Evolutionary conservation across 345 rosid genomes (phyloP).

Genomic region (Brassica carinata): DNA sequence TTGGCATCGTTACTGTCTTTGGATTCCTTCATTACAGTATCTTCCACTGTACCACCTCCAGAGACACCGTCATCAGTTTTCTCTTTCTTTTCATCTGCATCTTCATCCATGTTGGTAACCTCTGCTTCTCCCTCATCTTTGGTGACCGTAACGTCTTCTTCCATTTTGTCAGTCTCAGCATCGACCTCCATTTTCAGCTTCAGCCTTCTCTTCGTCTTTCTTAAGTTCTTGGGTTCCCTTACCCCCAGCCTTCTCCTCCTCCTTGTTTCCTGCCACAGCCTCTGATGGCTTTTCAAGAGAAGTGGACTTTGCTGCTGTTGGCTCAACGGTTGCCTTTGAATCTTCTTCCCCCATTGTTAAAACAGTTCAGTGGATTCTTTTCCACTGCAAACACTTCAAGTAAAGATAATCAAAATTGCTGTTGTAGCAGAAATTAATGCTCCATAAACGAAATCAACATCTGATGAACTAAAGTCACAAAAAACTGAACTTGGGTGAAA

Average conservation of each 20-base stretch:
- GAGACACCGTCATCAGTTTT: constrained; percentile 37
- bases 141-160: constrained; percentile 10
- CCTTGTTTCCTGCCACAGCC: constrained; percentile 34
- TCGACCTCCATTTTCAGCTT: constrained; percentile 32
- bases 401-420: not conserved
- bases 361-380: constrained; percentile 16
- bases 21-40: constrained; percentile 15
- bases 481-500: not conserved
- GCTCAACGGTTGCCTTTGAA: constrained; percentile 50
- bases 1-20: constrained; percentile 27
- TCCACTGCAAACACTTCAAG: constrained; percentile 4
- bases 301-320: constrained; percentile 48
- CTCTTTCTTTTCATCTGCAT: constrained; percentile 27
- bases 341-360: constrained; percentile 66
- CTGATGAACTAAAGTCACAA: not conserved
- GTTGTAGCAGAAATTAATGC: not conserved
- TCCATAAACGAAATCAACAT: not conserved
- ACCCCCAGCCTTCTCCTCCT: constrained; percentile 22
- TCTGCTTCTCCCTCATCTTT: constrained; percentile 23
- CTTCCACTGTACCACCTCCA: constrained; percentile 33
- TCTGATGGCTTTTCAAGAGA: constrained; percentile 43
- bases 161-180: constrained; percentile 24
- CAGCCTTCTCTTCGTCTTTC: constrained; percentile 22
- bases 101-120: constrained; percentile 22
- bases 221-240: constrained; percentile 16